A percentile compares a stretch with the other conserved stretches of the same genome.
Conservation (phyloP, 768 basidiomycete species). For the Lactarius vividus region DNA sequence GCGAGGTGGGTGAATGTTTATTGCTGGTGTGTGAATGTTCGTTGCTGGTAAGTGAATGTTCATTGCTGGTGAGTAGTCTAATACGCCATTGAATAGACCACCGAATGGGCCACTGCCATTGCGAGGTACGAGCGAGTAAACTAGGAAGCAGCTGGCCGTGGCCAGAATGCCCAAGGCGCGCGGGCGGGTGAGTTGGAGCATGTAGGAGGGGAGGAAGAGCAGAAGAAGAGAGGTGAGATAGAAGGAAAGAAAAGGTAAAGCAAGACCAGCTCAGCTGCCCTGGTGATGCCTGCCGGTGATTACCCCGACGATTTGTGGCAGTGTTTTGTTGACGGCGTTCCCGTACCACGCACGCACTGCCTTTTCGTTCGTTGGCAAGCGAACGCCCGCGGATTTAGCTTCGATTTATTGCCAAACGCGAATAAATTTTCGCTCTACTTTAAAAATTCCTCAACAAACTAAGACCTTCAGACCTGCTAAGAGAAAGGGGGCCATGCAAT, state of each 20-base stretch:
- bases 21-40: too few species aligned
- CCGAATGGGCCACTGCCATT: not conserved
- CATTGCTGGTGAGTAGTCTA: conserved; percentile 15
- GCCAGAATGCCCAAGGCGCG: conserved; percentile 33
- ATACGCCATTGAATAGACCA: conserved; percentile 16
- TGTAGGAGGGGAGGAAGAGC: not conserved
- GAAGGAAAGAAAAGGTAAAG: not conserved
- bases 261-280: not conserved
- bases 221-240: not conserved
- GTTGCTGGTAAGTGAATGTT: not conserved
- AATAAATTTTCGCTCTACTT: not conserved
- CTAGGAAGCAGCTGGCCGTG: conserved; percentile 32
- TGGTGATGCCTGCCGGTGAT: not conserved
- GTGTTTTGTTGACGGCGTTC: not conserved
- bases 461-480: not conserved
- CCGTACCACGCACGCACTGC: not conserved
- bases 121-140: conserved; percentile 31
- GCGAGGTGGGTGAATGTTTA: conserved; percentile 20
- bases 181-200: conserved; percentile 31
- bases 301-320: not conserved
- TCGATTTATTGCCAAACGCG: not conserved
- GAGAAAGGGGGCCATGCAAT: not conserved
- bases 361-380: not conserved
- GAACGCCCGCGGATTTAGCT: not conserved
- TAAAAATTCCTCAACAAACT: not conserved